These are phyloP conservation scores for Cyberlindnera japonica DNA, from an alignment of 805 yeast species.

Conservation along the genomic window DNA sequence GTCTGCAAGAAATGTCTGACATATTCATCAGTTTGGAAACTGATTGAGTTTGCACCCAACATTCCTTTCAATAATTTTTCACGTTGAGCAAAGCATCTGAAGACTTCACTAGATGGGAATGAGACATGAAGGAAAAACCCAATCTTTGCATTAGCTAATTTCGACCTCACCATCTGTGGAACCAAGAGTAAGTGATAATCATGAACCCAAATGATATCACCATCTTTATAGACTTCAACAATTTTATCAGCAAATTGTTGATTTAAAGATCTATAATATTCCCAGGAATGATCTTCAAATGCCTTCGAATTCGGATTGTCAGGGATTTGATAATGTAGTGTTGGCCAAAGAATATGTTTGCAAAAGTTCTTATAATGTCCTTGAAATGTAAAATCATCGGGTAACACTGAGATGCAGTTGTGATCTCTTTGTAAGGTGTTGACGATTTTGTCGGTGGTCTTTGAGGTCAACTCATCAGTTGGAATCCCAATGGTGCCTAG, in stretches of 20 bases:
- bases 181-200: conserved; percentile 89
- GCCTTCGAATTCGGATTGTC: conserved; percentile 93
- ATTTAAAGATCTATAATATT: conserved; percentile 70
- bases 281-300: conserved; percentile 95
- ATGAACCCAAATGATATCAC: conserved; percentile 87
- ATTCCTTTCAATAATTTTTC: conserved; percentile 72
- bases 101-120: conserved; percentile 93
- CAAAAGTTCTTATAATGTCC: conserved; percentile 92
- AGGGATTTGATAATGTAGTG: conserved; percentile 89
- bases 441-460: conserved; percentile 52
- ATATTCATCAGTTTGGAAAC: conserved; percentile 90
- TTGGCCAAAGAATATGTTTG: conserved; percentile 95
- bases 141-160: conserved; percentile 77
- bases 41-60: conserved; percentile 82
- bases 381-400: conserved; percentile 75
- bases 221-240: conserved; percentile 60
- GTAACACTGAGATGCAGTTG: conserved; percentile 61
- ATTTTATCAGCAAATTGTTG: conserved; percentile 76
- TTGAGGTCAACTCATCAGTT: conserved; percentile 68
- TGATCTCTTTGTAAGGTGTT: conserved; percentile 43
- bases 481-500: conserved; percentile 93
- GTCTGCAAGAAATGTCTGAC: conserved; percentile 93
- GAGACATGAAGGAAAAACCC: conserved; percentile 93
- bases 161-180: conserved; percentile 75
- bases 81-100: conserved; percentile 89